Percentiles rank a stretch among this genome's conserved stretches.
phyloP scores from a whole-genome alignment of 345 rosid genomes.

The Pistacia vera region DNA sequence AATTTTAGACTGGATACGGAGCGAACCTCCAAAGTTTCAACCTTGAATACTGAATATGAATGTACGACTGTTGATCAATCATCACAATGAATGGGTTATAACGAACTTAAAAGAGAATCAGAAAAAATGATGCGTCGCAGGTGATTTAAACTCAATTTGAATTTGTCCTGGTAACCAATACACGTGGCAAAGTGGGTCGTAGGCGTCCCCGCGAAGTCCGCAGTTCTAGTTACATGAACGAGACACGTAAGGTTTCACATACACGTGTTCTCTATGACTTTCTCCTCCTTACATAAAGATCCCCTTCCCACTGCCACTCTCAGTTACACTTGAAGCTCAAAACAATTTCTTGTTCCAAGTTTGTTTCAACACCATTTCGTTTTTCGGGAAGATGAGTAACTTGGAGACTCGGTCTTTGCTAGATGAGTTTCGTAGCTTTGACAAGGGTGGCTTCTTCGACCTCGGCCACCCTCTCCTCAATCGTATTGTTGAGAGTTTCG shows the following conservation, averaged over 20 bases:
- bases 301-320: no score
- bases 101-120: no score
- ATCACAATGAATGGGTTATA: no score
- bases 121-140: background rate
- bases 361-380: no score
- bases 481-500: constrained; percentile 83
- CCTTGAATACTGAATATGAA: no score
- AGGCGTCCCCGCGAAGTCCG: constrained; percentile 31
- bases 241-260: constrained; percentile 25
- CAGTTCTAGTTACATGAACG: constrained; percentile 13
- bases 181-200: constrained; percentile 16
- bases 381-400: constrained; percentile 1
- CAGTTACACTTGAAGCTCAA: no score
- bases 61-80: no score
- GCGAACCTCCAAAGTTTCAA: no score
- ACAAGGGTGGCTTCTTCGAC: constrained; percentile 68
- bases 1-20: no score
- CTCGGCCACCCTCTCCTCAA: constrained; percentile 97
- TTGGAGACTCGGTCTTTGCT: constrained; percentile 45
- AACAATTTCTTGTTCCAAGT: no score
- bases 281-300: background rate
- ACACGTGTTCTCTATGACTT: constrained; percentile 34
- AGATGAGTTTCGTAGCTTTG: constrained; percentile 57
- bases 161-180: background rate
- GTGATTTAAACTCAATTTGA: background rate